Conservation (phyloP, 352 stramenopile species). For the Poterioochromonas sp. region DNA sequence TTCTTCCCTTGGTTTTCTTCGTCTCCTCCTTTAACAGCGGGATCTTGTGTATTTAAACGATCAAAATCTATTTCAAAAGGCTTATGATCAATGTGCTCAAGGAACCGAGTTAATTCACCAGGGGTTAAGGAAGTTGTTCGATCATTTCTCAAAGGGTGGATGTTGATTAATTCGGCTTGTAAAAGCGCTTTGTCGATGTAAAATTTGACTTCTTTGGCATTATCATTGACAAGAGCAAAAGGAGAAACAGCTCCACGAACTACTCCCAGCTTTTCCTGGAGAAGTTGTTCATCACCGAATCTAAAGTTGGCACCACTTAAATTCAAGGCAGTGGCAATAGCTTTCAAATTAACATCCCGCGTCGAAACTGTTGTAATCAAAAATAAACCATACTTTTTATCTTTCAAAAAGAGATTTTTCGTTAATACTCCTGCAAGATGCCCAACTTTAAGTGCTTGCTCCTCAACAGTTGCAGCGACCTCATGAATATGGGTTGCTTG, state of each 20-base stretch:
- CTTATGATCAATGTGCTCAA: constrained; percentile 55
- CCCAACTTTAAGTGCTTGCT: constrained; percentile 42
- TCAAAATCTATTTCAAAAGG: constrained; percentile 77
- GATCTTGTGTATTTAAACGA: background rate
- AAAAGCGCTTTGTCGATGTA: constrained; percentile 82
- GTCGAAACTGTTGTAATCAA: constrained; percentile 71
- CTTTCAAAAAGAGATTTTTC: constrained; percentile 94
- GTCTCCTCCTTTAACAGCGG: constrained; percentile 22
- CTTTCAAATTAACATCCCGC: constrained; percentile 79
- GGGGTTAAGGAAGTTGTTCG: constrained; percentile 68
- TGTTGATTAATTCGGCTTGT: constrained; percentile 50
- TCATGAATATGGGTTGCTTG: too few species aligned
- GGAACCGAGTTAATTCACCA: constrained; percentile 66
- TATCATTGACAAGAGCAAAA: constrained; percentile 76
- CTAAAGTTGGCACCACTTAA: constrained; percentile 78
- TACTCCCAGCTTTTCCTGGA: constrained; percentile 69
- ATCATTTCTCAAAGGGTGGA: constrained; percentile 88
- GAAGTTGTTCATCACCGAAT: constrained; percentile 71
- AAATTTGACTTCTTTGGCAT: constrained; percentile 63
- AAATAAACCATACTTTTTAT: constrained; percentile 93
- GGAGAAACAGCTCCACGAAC: constrained; percentile 80
- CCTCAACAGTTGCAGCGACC: constrained; percentile 42
- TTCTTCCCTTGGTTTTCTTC: constrained; percentile 49
- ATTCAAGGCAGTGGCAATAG: constrained; percentile 62
- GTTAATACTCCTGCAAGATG: constrained; percentile 72